These are phyloP conservation scores for Anisodus tanguticus DNA, from an alignment of 257 asterid species.

Conservation along the genomic window DNA sequence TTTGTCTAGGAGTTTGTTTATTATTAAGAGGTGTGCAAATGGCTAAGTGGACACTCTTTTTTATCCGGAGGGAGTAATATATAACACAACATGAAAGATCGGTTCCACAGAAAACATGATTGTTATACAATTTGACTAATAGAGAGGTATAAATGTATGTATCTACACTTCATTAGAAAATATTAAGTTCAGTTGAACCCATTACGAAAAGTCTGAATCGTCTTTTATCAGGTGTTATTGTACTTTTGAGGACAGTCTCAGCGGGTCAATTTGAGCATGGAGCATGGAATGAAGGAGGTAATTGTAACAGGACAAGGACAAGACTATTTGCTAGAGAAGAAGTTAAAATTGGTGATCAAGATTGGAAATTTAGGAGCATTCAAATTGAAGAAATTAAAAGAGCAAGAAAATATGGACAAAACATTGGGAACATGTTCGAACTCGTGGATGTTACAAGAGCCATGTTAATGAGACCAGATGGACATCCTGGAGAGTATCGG, in stretches of 20 bases:
- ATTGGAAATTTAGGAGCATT: conserved; percentile 39
- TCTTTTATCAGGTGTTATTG: not conserved
- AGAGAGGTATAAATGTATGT: too few species aligned
- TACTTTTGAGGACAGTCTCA: conserved; percentile 7
- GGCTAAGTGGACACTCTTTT: too few species aligned
- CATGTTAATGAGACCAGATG: conserved; percentile 58
- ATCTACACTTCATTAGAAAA: not conserved
- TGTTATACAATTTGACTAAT: too few species aligned
- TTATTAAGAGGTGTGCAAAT: too few species aligned
- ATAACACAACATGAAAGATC: too few species aligned
- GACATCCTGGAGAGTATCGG: conserved; percentile 51
- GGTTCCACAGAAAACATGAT: too few species aligned
- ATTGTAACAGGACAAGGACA: conserved; percentile 49
- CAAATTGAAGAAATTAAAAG: conserved; percentile 48
- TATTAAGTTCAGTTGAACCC: not conserved
- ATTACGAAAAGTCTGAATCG: not conserved
- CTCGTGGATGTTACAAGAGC: conserved; percentile 51
- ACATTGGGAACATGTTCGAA: conserved; percentile 38
- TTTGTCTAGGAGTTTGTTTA: too few species aligned
- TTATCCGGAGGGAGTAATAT: too few species aligned
- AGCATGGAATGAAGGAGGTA: conserved; percentile 56
- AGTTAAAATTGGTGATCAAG: not conserved
- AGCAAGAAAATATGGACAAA: conserved; percentile 32
- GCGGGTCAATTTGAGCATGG: conserved; percentile 53
- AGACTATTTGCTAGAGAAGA: conserved; percentile 41